Evolutionary conservation across 805 yeast species (phyloP), one percentile per base, ranked within the genome.

Genomic region (Metschnikowia kunwiensis): DNA sequence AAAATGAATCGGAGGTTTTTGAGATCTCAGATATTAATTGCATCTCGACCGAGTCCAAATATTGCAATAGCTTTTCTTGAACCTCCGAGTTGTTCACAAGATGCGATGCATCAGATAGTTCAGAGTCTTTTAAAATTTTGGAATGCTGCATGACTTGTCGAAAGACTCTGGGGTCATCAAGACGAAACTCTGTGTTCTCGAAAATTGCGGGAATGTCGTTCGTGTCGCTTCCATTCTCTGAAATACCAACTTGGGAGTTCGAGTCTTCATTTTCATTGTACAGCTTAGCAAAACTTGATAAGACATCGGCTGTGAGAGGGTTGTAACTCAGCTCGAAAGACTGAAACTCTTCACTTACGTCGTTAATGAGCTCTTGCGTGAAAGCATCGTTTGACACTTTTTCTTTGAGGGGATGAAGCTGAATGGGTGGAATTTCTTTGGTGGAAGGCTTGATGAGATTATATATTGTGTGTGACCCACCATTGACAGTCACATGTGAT

Each of bases 111-210:
- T 49, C 41, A 14, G 44, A 42, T 8, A 36, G 27, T 7, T 47
- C 50, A 6, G 47, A 39, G 26, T 58, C 54, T 13, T 67, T 55
- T 5, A 65, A 40, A 14, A 77, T 63, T 13, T 74, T 73, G 2
- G 77, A 63, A 26, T 74, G 75, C 28, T 80, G 87, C 10, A 84
- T 71, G 2, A 89, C 95, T 40, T 75, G 68, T 37, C 80, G 78
- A 57, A 91, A 91, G 1, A 81, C 72, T 38, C 96, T 71, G 5
- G 96, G 96, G 55, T 93, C 87, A 50, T 93, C 97, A 25, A 93
- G 68, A 45, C 86, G 71, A 60, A 93, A 93, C 26, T 78, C 74
- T 6, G 74, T 66, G 17, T 74, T 75, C 44, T 82, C 79, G 50
- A 75, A 93, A 1, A 86, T 76, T 2, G 65, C 58, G 0, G 98